Evolutionary conservation across 345 rosid genomes (phyloP).

Genomic region (Xanthoceras sorbifolium): DNA sequence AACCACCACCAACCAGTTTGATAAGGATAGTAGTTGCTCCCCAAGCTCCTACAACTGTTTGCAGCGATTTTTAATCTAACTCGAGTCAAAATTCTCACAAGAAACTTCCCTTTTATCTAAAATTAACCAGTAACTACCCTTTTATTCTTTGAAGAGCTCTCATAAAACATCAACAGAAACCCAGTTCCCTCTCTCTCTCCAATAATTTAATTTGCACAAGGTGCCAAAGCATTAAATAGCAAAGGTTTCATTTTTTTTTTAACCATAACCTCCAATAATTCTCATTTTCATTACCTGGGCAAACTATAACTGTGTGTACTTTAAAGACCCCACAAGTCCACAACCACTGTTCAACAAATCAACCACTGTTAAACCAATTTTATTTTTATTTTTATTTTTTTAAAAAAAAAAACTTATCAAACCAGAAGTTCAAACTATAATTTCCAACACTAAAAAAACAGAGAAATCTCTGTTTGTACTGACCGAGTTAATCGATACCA

Average conservation of each 20-base stretch:
- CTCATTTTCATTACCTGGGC: conserved; percentile 25
- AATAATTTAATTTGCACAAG: conserved; percentile 21
- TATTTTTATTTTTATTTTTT: too few species aligned
- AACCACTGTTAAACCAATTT: conserved; percentile 1
- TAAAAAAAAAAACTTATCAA: neutral
- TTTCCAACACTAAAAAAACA: conserved; percentile 1
- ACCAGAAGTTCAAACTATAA: neutral
- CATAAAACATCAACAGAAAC: neutral
- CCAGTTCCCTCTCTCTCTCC: conserved; percentile 25
- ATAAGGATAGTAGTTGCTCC: conserved; percentile 7
- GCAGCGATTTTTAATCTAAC: neutral
- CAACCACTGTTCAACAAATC: conserved; percentile 17
- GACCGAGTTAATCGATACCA: neutral
- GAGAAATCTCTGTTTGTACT: conserved; percentile 6
- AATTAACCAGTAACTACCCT: conserved; percentile 7
- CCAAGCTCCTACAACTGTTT: conserved; percentile 14
- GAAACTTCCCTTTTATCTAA: conserved; percentile 11
- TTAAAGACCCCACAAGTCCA: conserved; percentile 39
- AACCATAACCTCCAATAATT: conserved; percentile 34
- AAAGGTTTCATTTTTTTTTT: conserved; percentile 22
- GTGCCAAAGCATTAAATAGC: conserved; percentile 8
- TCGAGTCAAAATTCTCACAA: conserved; percentile 6
- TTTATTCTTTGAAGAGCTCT: neutral
- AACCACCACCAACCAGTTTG: conserved; percentile 13
- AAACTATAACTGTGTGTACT: conserved; percentile 25